Percentiles rank a stretch among this genome's conserved stretches.
phyloP scores from a whole-genome alignment of 1,284 basidiomycete species.

The Prillingera fragicola region DNA sequence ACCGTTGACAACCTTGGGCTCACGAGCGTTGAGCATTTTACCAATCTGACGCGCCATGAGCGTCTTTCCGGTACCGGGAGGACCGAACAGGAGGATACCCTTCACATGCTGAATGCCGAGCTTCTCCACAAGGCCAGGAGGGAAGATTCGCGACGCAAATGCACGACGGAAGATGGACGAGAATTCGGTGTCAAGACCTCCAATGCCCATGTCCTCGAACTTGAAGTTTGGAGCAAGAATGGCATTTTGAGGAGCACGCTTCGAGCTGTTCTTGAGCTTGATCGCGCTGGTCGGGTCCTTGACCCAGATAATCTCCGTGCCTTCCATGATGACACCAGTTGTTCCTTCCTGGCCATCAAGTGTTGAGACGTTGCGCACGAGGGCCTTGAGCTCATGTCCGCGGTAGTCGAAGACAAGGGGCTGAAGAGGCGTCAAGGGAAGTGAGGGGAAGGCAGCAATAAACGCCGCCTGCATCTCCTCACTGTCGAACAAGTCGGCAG shows the following conservation, averaged over 20 bases:
- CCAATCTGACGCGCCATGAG: constrained; percentile 98
- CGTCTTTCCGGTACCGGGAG: constrained; percentile 98
- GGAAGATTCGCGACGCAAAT: constrained; percentile 96
- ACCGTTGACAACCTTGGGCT: constrained; percentile 98
- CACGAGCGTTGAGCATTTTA: constrained; percentile 96
- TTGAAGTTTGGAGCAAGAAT: constrained; percentile 98
- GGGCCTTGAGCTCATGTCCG: constrained; percentile 73
- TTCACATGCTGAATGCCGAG: constrained; percentile 99
- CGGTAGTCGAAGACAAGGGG: constrained; percentile 84
- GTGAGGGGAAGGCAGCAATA: constrained; percentile 64
- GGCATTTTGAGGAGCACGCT: constrained; percentile 85
- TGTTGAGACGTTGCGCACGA: constrained; percentile 62
- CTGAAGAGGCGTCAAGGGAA: constrained; percentile 59
- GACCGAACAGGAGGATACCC: constrained; percentile 91
- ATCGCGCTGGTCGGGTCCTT: constrained; percentile 76
- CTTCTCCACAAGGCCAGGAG: constrained; percentile 92
- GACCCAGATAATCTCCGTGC: constrained; percentile 82
- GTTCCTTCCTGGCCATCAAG: constrained; percentile 49
- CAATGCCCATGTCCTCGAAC: constrained; percentile 99
- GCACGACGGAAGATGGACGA: constrained; percentile 96
- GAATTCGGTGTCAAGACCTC: constrained; percentile 94
- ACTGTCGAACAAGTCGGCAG: constrained; percentile 67
- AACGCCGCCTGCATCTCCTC: constrained; percentile 80
- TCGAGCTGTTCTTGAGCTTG: constrained; percentile 87
- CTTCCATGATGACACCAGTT: constrained; percentile 81